Base-by-base conservation (phyloP, 2,329 filamentous ascomycete species). In the Arthrobotrys sinensis region DNA sequence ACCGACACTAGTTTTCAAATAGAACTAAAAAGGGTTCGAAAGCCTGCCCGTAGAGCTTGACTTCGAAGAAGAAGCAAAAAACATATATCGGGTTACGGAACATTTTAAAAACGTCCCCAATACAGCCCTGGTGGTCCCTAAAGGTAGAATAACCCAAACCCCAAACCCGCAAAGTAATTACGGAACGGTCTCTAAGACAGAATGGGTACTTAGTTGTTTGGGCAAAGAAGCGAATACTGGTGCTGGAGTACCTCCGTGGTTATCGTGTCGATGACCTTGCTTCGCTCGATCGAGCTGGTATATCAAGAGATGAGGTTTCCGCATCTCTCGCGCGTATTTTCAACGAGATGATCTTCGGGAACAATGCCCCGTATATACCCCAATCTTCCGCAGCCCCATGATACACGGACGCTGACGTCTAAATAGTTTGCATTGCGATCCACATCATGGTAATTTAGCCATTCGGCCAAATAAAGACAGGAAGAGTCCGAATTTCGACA, bases 301-400 rank as follows among this genome's bases (percentile, higher is more conserved):
- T 99, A 83, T 93, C 97, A 84, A 90, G 96, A 19, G 96, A 98
- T 83, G 95, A 98, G 84, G 96, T 99, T 4, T 97, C 94, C 0
- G 94, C 95, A 0, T 92, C 94, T 0, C 87, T 99, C 3, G 92
- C 96, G 0, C 90, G 91, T 76, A 93, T 99, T 76, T 99, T 99
- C 88, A 99, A 99, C 86, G 94, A 98, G 84, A 99, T 99, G 96
- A 97, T 99, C 81, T 99, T 99, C 81, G 94, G 95, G 60, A 89
- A 91, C 65, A 89, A 91, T 76, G 95, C 95, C 0, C 94, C 96
- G 75, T 78, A 68, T 4, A 52, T 63, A 28, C 11, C 10, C 38
- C 21, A 21, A n/a, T 24, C 14, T 36, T 38, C n/a, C 11, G 4
- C 19, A 6, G 32, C 19, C 24, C 14, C 19, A 24, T 38, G 14